A percentile compares a stretch with the other conserved stretches of the same genome.
Conservation (phyloP, 2,329 filamentous ascomycete genomes). For the Ophiocordyceps polyrhachis-furcata region DNA sequence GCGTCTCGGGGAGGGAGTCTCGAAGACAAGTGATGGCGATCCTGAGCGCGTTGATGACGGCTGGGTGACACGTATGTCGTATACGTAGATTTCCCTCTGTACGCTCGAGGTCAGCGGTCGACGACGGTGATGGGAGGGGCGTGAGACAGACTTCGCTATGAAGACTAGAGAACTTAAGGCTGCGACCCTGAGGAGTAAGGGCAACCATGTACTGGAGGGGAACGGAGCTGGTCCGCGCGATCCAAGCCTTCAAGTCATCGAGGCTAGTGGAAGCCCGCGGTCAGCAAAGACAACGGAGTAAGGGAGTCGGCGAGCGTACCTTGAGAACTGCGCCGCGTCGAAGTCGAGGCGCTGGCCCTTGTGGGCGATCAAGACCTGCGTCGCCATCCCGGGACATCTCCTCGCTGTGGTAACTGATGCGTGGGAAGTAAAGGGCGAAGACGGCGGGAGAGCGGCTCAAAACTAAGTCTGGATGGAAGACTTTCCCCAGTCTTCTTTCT, state of each 20-base stretch:
- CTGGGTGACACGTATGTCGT: slow-evolving; percentile 62
- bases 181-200: slow-evolving; percentile 69
- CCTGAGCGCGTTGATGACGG: slow-evolving; percentile 25
- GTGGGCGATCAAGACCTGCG: slow-evolving; percentile 82
- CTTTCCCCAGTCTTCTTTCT: not conserved
- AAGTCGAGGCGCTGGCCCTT: slow-evolving; percentile 71
- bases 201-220: slow-evolving; percentile 65
- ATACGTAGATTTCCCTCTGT: slow-evolving; percentile 78
- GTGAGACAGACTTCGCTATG: slow-evolving; percentile 48
- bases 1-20: slow-evolving; percentile 31
- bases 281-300: slow-evolving; percentile 1
- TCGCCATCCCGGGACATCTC: slow-evolving; percentile 56
- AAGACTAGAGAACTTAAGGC: slow-evolving; percentile 63
- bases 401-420: slow-evolving; percentile 3
- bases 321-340: slow-evolving; percentile 56
- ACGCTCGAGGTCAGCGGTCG: not conserved
- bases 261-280: slow-evolving; percentile 29
- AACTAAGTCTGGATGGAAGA: not conserved
- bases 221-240: slow-evolving; percentile 57
- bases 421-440: not conserved
- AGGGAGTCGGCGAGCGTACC: slow-evolving; percentile 29
- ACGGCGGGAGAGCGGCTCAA: not conserved
- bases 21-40: slow-evolving; percentile 24
- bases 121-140: not conserved
- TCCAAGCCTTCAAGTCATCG: slow-evolving; percentile 71